Evolutionary conservation across 2,329 filamentous ascomycete genomes (phyloP).

Genomic region (Colletotrichum melonis): DNA sequence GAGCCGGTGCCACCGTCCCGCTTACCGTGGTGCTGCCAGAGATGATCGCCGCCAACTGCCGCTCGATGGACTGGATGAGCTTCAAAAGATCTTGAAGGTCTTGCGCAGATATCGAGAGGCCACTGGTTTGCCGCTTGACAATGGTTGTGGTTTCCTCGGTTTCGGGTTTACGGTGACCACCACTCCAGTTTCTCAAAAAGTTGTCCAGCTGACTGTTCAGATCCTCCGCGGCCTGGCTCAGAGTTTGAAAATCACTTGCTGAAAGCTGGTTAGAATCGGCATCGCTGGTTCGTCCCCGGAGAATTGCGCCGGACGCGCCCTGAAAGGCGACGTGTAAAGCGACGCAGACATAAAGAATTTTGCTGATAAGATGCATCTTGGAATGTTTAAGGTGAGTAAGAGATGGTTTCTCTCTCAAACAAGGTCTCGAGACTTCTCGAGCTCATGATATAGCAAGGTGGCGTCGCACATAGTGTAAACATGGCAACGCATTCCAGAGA

Average conservation of each 20-base stretch:
- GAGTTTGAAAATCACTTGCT: slow-evolving; percentile 1
- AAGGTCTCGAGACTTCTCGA: slow-evolving; percentile 30
- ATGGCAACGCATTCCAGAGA: slow-evolving; percentile 36
- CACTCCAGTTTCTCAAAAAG: slow-evolving; percentile 7
- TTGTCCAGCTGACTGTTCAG: slow-evolving; percentile 24
- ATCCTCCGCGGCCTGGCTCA: slow-evolving; percentile 3
- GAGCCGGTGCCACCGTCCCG: neutral
- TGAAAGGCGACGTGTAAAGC: slow-evolving; percentile 29
- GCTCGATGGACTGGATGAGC: slow-evolving; percentile 31
- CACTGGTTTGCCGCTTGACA: slow-evolving; percentile 16
- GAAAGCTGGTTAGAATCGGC: slow-evolving; percentile 12
- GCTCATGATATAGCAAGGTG: slow-evolving; percentile 33
- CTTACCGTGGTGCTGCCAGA: slow-evolving; percentile 10
- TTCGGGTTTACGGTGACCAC: slow-evolving; percentile 12
- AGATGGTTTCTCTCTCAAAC: slow-evolving; percentile 3
- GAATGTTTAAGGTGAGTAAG: slow-evolving; percentile 12
- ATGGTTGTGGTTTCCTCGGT: neutral
- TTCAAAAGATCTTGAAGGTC: slow-evolving; percentile 23
- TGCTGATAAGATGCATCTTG: slow-evolving; percentile 34
- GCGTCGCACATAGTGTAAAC: slow-evolving; percentile 3
- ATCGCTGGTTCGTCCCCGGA: slow-evolving; percentile 26
- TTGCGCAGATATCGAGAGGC: slow-evolving; percentile 12
- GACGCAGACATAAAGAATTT: slow-evolving; percentile 20
- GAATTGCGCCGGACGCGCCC: slow-evolving; percentile 33
- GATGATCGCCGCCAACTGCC: slow-evolving; percentile 21